A percentile compares a stretch with the other conserved stretches of the same genome.
These are phyloP conservation scores for Yarrowia yakushimensis DNA, from an alignment of 805 yeast species.

Conservation along the genomic window DNA sequence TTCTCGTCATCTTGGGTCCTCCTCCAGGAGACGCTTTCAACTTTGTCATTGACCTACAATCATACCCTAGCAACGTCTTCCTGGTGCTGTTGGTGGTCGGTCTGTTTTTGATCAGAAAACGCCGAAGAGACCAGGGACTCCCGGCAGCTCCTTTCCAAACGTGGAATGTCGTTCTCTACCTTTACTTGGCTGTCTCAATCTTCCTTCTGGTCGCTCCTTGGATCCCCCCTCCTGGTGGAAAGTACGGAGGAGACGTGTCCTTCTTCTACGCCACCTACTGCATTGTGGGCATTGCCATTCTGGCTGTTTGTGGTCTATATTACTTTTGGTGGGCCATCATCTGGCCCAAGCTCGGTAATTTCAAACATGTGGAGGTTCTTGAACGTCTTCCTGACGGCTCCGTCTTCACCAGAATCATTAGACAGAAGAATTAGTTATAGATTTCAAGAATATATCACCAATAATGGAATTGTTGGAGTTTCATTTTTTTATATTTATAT, in stretches of 20 bases:
- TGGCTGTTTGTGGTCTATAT: constrained; percentile 6
- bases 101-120: constrained; percentile 33
- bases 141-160: background rate
- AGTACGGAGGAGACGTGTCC: constrained; percentile 9
- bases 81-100: constrained; percentile 1
- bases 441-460: no score
- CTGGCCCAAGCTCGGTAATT: constrained; percentile 2
- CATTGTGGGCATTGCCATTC: constrained; percentile 1
- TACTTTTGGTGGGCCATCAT: constrained; percentile 15
- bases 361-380: constrained; percentile 1
- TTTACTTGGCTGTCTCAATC: background rate
- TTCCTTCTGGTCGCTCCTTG: constrained; percentile 15
- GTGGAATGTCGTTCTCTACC: background rate
- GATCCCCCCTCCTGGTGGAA: constrained; percentile 19
- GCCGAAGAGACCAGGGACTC: background rate
- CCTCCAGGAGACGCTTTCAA: constrained; percentile 23
- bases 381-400: background rate
- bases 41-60: constrained; percentile 28
- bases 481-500: no score
- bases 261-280: constrained; percentile 20
- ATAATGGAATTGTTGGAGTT: no score
- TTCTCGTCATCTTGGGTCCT: constrained; percentile 7
- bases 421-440: background rate
- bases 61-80: constrained; percentile 18
- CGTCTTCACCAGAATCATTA: background rate